Base-by-base conservation (phyloP, 306 rosid genomes). In the Senna siamea region DNA sequence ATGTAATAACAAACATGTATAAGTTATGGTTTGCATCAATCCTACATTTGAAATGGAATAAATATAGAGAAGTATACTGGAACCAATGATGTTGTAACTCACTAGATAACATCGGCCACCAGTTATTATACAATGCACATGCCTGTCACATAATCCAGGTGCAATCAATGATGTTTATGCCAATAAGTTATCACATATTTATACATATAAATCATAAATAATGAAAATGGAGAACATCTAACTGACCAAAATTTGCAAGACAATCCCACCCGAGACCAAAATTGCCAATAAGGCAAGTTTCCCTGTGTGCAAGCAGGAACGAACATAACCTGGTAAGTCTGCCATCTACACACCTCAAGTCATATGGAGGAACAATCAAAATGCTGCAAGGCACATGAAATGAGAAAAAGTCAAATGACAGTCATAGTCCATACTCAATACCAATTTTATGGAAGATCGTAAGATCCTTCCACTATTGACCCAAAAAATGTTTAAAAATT, bases 31-130 rank as follows among this genome's bases (percentile, higher is more conserved):
- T 9, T 4, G 23, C 53, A 13, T 17, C 60, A 43, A 59, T 52
- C 22, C 65, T 50, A 51, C 59, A 26, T 43, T 22, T 9, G 11
- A 20, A 65, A 57, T 37, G 5, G 40, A 47, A 44, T 18, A 23
- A 68, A 61, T n/a, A 61, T 9, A 15, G 30, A 50, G 20, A 17
- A 52, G 10, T 26, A 64, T 54, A 22, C 74, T 68, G 28, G 17
- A 82, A 56, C 70, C 69, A 67, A 11, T 2, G 17, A 43, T 30
- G 79, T 18, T 61, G 66, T 63, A 59, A 72, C 86, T 68, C 75
- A 93, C 98, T 92, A 70, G 87, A 85, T 57, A 93, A 87, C 98
- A 93, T 89, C n/a, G 98, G 97, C 98, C 98, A 93, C 98, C 98
- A 93, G 72, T 93, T 93, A 80, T 81, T 67, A 84, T 88, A 91